Evolutionary conservation across 1,139 yeast genomes (phyloP), one percentile per base, ranked within the genome.

Genomic region (Nadsonia commutata): DNA sequence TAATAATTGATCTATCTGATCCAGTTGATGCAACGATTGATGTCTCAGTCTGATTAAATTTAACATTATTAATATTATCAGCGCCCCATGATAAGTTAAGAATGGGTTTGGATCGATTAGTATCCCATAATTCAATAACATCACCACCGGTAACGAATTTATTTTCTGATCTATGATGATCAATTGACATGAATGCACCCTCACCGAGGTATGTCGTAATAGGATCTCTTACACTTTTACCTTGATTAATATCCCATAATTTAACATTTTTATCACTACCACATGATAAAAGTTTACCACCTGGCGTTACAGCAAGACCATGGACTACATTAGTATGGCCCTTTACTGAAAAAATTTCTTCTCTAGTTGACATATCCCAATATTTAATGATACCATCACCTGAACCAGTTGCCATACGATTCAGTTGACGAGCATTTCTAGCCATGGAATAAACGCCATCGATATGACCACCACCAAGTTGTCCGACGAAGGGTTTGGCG

Each of bases 401-500:
- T 5, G 93, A 78, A 5, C 95, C 96, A 18, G 93, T 77, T 1
- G 97, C 97, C 27, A 88, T 65, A 54, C 78, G 78, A 56, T 76
- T 81, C 43, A 88, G 70, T 37, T 74, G 68, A 43, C 72, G 65
- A 56, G 78, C 78, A 62, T 88, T 82, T 59, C 80, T 81, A 11
- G 96, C 94, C 43, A 93, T 73, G 23, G 79, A 69, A 61, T 90
- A 90, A n/a, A 93, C 85, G 43, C 97, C 97, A 59, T 93, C 98
- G 46, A 93, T 68, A 57, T 93, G 98, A 11, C 98, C 98, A 52
- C 78, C 74, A 2, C 99, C 98, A 33, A 93, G 66, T 59, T 93
- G 97, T 1, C 95, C 96, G 18, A 93, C 71, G 62, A 93, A 90
- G 4, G 99, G 99, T 58, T 88, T 88, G 0, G 99, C 98, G 72